Percentiles rank a stretch among this genome's conserved stretches.
Conservation (phyloP, 169 alveolate species). For the Plasmodium ovale region DNA sequence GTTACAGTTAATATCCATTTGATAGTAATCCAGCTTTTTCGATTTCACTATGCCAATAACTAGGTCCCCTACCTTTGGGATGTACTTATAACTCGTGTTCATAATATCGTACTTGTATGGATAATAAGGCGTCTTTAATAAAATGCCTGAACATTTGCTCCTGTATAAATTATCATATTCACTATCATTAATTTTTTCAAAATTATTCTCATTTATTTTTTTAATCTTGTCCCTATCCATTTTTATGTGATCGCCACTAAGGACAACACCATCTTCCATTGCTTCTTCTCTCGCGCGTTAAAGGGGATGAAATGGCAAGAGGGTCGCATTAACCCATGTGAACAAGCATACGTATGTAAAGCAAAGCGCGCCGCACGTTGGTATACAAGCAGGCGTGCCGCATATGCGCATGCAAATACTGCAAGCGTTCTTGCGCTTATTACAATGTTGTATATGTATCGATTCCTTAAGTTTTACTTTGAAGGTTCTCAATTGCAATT, state of each 20-base stretch:
- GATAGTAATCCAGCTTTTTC: constrained; percentile 81
- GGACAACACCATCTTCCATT: constrained; percentile 51
- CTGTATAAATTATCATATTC: constrained; percentile 41
- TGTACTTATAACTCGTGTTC: constrained; percentile 77
- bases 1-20: constrained; percentile 79
- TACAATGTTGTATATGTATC: too few species aligned
- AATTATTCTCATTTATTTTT: constrained; percentile 41
- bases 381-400: too few species aligned
- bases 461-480: too few species aligned
- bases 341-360: too few species aligned
- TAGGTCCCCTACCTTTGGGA: constrained; percentile 85
- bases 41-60: constrained; percentile 83
- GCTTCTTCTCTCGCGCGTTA: not conserved
- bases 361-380: too few species aligned
- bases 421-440: too few species aligned
- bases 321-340: too few species aligned
- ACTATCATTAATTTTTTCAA: constrained; percentile 30
- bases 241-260: constrained; percentile 49
- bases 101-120: constrained; percentile 60
- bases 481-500: too few species aligned
- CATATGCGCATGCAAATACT: too few species aligned
- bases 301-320: not conserved
- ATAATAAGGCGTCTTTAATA: constrained; percentile 62
- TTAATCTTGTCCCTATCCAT: constrained; percentile 21
- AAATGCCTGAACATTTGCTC: constrained; percentile 68